A percentile compares a stretch with the other conserved stretches of the same genome.
These are phyloP conservation scores for Ceratocystis papillata DNA, from an alignment of 2,329 filamentous ascomycete species.

Conservation along the genomic window DNA sequence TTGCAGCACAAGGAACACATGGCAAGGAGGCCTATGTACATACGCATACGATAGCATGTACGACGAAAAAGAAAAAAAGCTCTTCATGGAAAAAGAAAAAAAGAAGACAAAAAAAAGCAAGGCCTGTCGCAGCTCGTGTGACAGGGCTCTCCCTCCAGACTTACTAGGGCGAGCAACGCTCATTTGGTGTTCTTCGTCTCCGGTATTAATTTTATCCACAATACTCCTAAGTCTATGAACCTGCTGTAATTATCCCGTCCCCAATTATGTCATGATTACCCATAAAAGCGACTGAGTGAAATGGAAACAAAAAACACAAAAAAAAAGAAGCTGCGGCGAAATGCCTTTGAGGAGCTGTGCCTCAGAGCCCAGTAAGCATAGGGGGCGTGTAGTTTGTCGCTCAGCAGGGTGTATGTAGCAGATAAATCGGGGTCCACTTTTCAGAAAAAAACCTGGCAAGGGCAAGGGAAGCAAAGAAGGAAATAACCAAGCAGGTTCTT, in stretches of 20 bases:
- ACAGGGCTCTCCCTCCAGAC: neutral
- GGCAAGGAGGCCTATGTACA: neutral
- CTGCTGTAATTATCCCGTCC: no score
- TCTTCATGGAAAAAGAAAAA: neutral
- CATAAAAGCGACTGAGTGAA: no score
- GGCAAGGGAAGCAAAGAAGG: constrained; percentile 10
- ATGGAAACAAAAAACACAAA: no score
- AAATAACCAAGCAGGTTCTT: constrained; percentile 12
- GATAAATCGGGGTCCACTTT: neutral
- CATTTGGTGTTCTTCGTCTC: no score
- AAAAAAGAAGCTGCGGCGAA: no score
- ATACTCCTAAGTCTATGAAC: no score
- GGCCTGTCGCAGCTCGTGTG: neutral
- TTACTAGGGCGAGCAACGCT: no score
- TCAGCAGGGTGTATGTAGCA: neutral
- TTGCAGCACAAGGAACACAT: constrained; percentile 4
- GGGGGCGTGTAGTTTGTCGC: no score
- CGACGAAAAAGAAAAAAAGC: neutral
- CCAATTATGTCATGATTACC: no score
- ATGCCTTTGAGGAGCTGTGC: no score
- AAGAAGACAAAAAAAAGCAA: neutral
- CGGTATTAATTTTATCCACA: no score
- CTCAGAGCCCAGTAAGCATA: no score
- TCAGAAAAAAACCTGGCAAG: constrained; percentile 11
- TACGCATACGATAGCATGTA: neutral